Base-by-base conservation (phyloP, 331 rosid species). In the Malus hybrid region DNA sequence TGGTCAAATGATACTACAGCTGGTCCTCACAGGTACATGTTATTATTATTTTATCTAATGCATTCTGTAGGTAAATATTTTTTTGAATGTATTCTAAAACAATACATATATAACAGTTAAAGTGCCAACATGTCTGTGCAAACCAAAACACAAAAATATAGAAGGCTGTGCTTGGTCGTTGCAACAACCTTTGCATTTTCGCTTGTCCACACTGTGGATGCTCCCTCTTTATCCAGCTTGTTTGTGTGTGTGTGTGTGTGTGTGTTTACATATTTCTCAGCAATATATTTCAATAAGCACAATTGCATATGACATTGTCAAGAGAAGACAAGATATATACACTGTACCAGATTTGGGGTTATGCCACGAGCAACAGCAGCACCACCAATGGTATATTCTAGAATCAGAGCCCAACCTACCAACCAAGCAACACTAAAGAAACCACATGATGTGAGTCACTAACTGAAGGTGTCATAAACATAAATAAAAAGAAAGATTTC, bases 301-400 rank as follows among this genome's bases (percentile, higher is more conserved):
- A 22, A 33, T 44, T 27, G 31, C 19, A 32, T 16, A 15, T 27
- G 28, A 72, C n/a, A 13, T 44, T 14, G 39, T 46, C 65, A 65
- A 65, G 50, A 65, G 27, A 39, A 74, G 42, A 39, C 24, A 5
- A 14, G 9, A 72, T 5, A 34, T 5, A 20, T 46, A 48, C 22
- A 50, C 24, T 39, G 62, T 81, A 90, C 97, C 90, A 91, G 63
- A 86, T 91, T 87, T 29, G 97, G 97, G 39, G 93, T 79, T 69
- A 87, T 80, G 74, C 97, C 97, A 70, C 97, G 97, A 65, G 97
- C 97, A 80, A 89, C 95, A 80, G 95, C 86, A 20, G 97, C 81
- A 24, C 90, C 83, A 71, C 95, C 93, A 36, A 91, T 84, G 14
- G 95, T 89, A 70, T 91, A 91, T 83, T 91, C 97, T 68, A 89